Conservation (phyloP, 176 grass and related monocot species). For the Oryza glumipatula region DNA sequence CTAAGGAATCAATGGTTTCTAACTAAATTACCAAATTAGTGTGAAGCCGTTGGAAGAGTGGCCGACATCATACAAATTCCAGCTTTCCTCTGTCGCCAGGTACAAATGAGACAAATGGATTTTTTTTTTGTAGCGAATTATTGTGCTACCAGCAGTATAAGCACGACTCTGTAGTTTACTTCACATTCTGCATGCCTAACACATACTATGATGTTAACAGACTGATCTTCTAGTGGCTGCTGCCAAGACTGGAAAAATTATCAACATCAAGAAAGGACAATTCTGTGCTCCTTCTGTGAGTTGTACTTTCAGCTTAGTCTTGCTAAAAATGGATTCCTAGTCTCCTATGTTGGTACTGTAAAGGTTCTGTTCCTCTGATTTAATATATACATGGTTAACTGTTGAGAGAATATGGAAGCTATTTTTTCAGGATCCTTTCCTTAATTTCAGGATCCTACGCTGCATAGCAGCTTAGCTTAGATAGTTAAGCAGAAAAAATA, state of each 20-base stretch:
- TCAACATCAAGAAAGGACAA: conserved; percentile 99
- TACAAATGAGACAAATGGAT: conserved; percentile 30
- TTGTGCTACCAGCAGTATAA: conserved; percentile 11
- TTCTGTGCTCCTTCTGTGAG: conserved; percentile 96
- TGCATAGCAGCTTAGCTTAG: neutral
- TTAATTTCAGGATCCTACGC: neutral
- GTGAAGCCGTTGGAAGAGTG: conserved; percentile 94
- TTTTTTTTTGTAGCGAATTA: neutral
- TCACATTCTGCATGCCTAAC: conserved; percentile 28
- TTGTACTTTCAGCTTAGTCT: conserved; percentile 36
- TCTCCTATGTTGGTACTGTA: conserved; percentile 31
- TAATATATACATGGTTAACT: conserved; percentile 15
- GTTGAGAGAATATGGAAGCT: neutral
- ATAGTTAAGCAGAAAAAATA: neutral
- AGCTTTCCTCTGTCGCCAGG: conserved; percentile 97
- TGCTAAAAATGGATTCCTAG: conserved; percentile 36
- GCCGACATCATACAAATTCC: conserved; percentile 99
- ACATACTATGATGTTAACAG: conserved; percentile 48
- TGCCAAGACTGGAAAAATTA: conserved; percentile 91
- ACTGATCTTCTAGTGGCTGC: conserved; percentile 93
- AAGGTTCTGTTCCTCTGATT: conserved; percentile 4
- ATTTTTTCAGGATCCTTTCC: neutral
- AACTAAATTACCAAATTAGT: conserved; percentile 56
- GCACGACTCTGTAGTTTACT: conserved; percentile 15
- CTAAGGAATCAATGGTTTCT: conserved; percentile 26